Conservation (phyloP, 352 stramenopile species). For the Elongisporangium anandrum region DNA sequence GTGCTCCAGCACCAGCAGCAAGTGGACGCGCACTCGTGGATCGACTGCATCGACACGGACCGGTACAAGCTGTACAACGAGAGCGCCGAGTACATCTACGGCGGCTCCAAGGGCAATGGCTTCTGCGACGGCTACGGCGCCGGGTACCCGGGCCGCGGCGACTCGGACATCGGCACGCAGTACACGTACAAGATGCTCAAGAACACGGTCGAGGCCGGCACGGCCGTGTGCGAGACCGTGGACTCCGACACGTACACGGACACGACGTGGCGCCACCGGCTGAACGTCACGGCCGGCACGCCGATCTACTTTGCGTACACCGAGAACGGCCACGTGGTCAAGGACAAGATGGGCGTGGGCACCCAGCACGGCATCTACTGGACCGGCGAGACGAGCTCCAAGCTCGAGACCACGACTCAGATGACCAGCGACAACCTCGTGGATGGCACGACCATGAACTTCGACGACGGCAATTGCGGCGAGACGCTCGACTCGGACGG, state of each 20-base stretch:
- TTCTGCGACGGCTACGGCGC: conserved; percentile 69
- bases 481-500: conserved; percentile 42
- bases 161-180: conserved; percentile 37
- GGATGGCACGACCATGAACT: conserved; percentile 37
- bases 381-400: conserved; percentile 33
- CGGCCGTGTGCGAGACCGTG: conserved; percentile 37
- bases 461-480: conserved; percentile 58
- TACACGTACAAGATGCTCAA: conserved; percentile 75
- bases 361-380: conserved; percentile 65
- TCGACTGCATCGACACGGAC: conserved; percentile 59
- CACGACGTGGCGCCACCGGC: conserved; percentile 48
- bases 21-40: conserved; percentile 54
- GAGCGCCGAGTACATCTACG: conserved; percentile 62
- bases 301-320: conserved; percentile 50
- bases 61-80: conserved; percentile 60
- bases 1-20: conserved; percentile 12
- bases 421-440: conserved; percentile 47
- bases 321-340: conserved; percentile 56
- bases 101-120: conserved; percentile 49
- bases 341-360: conserved; percentile 61
- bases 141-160: conserved; percentile 51
- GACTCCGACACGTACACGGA: conserved; percentile 50
- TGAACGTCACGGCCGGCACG: conserved; percentile 29
- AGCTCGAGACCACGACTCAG: conserved; percentile 38
- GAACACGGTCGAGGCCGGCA: conserved; percentile 47